These are phyloP conservation scores for Colletotrichum orchidophilum DNA, from an alignment of 2,329 filamentous ascomycete genomes.

Conservation along the genomic window DNA sequence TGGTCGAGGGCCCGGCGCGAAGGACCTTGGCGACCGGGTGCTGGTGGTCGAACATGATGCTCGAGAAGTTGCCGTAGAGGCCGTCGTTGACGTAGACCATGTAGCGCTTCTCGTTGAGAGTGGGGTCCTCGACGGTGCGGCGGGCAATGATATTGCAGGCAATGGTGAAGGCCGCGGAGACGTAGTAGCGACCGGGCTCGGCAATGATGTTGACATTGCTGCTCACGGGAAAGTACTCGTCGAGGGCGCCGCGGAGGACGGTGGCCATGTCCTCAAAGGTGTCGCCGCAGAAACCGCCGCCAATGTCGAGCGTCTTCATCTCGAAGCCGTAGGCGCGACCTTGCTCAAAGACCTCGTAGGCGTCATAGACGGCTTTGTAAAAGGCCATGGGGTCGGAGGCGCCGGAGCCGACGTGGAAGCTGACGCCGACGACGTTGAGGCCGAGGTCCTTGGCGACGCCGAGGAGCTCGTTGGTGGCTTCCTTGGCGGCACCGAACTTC, in stretches of 20 bases:
- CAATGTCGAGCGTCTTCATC: slow-evolving; percentile 90
- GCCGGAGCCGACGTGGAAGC: slow-evolving; percentile 97
- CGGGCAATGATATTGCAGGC: slow-evolving; percentile 97
- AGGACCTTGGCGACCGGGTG: slow-evolving; percentile 86
- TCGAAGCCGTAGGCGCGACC: slow-evolving; percentile 79
- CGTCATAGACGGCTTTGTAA: slow-evolving; percentile 89
- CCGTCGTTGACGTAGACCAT: slow-evolving; percentile 99
- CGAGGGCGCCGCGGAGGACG: slow-evolving; percentile 81
- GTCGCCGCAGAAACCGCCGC: slow-evolving; percentile 90
- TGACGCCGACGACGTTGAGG: slow-evolving; percentile 93
- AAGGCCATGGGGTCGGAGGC: slow-evolving; percentile 94
- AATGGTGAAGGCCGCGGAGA: slow-evolving; percentile 90
- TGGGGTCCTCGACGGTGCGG: slow-evolving; percentile 82
- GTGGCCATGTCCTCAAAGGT: slow-evolving; percentile 91
- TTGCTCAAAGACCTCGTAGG: slow-evolving; percentile 88
- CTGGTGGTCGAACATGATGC: slow-evolving; percentile 99
- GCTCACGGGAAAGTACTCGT: slow-evolving; percentile 84
- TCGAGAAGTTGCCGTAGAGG: slow-evolving; percentile 97
- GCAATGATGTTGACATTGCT: slow-evolving; percentile 84
- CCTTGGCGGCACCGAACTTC: slow-evolving; percentile 95
- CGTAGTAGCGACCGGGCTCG: slow-evolving; percentile 96
- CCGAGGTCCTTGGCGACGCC: slow-evolving; percentile 81
- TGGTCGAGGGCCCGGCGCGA: slow-evolving; percentile 64
- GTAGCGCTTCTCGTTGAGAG: slow-evolving; percentile 76
- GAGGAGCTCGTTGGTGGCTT: slow-evolving; percentile 80